A percentile compares a stretch with the other conserved stretches of the same genome.
Evolutionary conservation across 345 rosid species (phyloP).

Genomic region (Kernera saxatilis): DNA sequence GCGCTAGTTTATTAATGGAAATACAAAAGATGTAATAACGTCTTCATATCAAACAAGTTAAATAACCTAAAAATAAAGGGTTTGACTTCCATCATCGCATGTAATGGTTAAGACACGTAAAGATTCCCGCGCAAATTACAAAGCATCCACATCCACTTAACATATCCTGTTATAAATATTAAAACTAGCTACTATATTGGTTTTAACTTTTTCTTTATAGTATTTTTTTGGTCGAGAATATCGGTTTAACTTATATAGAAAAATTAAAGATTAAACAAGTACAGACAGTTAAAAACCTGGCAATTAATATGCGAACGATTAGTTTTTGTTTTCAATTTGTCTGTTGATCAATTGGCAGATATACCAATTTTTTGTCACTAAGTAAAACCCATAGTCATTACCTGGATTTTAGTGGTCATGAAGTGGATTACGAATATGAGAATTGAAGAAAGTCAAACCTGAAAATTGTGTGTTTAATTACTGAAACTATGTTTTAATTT

Average conservation of each 20-base stretch:
- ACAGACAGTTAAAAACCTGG: neutral
- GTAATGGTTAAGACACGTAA: slow-evolving; percentile 15
- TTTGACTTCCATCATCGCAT: slow-evolving; percentile 4
- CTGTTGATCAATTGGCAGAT: neutral
- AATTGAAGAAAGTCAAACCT: neutral
- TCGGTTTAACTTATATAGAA: too few relatives aligned
- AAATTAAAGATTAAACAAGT: too few relatives aligned
- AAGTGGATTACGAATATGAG: neutral
- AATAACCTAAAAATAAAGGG: too few relatives aligned
- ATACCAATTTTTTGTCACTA: neutral
- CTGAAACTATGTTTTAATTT: neutral
- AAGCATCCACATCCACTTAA: neutral
- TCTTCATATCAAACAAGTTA: neutral
- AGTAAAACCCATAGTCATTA: neutral
- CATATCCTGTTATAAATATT: too few relatives aligned
- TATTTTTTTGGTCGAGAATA: too few relatives aligned
- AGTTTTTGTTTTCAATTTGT: neutral
- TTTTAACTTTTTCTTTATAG: too few relatives aligned
- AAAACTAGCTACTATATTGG: too few relatives aligned
- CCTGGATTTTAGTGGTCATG: neutral
- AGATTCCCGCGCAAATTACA: slow-evolving; percentile 20
- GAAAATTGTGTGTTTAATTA: neutral
- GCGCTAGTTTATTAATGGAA: neutral
- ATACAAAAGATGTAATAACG: neutral
- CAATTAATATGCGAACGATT: neutral